Evolutionary conservation across 345 rosid species (phyloP).

Genomic region (Salix viminalis): DNA sequence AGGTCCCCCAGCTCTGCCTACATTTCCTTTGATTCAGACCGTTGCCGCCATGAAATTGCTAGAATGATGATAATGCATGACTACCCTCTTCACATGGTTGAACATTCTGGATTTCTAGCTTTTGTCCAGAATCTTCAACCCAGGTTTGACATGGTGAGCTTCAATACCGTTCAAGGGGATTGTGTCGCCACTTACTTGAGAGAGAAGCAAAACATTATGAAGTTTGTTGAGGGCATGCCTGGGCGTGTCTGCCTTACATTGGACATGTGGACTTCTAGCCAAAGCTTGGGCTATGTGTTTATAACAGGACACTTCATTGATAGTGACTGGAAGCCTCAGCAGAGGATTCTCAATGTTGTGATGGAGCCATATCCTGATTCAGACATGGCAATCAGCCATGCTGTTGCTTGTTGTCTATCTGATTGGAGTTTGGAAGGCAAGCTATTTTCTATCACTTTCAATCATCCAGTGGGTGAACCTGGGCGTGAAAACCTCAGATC

Average conservation of each 20-base stretch:
- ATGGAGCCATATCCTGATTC: constrained; percentile 85
- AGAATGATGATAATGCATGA: constrained; percentile 85
- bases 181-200: constrained; percentile 77
- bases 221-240: constrained; percentile 59
- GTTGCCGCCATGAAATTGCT: constrained; percentile 70
- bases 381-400: constrained; percentile 61
- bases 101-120: constrained; percentile 66
- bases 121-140: constrained; percentile 83
- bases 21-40: constrained; percentile 64
- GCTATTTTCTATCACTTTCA: constrained; percentile 66
- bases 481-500: constrained; percentile 64
- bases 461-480: constrained; percentile 46
- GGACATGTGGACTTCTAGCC: constrained; percentile 71
- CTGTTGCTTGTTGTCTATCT: constrained; percentile 72
- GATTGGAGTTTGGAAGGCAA: constrained; percentile 84
- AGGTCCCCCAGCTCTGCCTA: constrained; percentile 45
- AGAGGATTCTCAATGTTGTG: constrained; percentile 71
- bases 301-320: constrained; percentile 77
- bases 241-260: constrained; percentile 71
- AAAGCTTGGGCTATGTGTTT: constrained; percentile 66
- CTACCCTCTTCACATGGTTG: constrained; percentile 90
- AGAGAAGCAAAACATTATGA: constrained; percentile 75
- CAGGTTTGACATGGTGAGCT: constrained; percentile 57
- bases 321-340: constrained; percentile 72
- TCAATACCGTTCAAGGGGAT: constrained; percentile 82